Conservation (phyloP, 495 filamentous ascomycete genomes). For the Bathelium albidoporum region DNA sequence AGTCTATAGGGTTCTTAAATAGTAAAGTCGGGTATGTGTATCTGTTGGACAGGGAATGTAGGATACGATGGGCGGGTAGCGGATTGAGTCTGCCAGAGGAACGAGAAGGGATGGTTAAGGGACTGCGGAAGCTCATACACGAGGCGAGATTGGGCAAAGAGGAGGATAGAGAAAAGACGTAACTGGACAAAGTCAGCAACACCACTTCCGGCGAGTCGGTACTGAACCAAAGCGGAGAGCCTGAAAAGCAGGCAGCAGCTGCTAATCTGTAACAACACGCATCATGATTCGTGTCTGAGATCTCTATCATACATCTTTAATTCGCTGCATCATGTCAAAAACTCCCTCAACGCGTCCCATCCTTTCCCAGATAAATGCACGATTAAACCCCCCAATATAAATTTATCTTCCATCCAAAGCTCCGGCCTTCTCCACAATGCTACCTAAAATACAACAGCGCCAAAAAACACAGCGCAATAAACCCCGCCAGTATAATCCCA, state of each 20-base stretch:
- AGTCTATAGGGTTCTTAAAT: conserved; percentile 74
- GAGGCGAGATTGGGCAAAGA: conserved; percentile 32
- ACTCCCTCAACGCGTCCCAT: not conserved
- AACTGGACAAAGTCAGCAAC: not conserved
- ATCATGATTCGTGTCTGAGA: not conserved
- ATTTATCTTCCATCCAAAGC: not conserved
- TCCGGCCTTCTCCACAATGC: not conserved
- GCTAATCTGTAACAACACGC: conserved; percentile 3
- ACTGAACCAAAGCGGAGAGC: conserved; percentile 4
- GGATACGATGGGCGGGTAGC: conserved; percentile 90
- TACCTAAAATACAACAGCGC: conserved; percentile 75
- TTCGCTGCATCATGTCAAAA: not conserved
- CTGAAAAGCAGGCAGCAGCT: conserved; percentile 7
- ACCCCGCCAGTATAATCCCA: conserved; percentile 80
- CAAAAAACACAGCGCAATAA: conserved; percentile 86
- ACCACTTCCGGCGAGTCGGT: conserved; percentile 1
- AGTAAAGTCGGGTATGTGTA: conserved; percentile 90
- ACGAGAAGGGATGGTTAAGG: conserved; percentile 66
- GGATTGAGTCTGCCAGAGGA: conserved; percentile 50
- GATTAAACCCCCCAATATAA: not conserved
- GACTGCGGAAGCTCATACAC: conserved; percentile 55
- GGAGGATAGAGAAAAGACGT: conserved; percentile 1
- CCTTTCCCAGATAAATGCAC: not conserved
- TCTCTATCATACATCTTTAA: conserved; percentile 4
- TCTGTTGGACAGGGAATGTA: conserved; percentile 74